Percentiles rank a stretch among this genome's conserved stretches.
These are phyloP conservation scores for Geotrichum cucujoidarum DNA, from an alignment of 1,139 yeast genomes.

Conservation along the genomic window DNA sequence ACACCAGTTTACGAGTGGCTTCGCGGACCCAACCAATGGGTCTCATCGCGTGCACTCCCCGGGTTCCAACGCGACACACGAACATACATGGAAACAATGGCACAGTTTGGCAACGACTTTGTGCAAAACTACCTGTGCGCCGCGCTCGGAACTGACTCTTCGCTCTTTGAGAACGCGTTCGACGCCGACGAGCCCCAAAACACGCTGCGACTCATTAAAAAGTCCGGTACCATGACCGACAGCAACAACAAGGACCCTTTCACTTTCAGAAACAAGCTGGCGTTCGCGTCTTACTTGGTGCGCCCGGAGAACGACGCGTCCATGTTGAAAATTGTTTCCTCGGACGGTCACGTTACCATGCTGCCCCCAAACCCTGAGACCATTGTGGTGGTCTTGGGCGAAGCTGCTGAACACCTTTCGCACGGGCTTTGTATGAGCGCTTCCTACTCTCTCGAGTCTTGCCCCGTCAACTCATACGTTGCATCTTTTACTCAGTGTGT, in stretches of 20 bases:
- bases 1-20: slow-evolving; percentile 13
- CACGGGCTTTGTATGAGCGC: slow-evolving; percentile 8
- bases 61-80: slow-evolving; percentile 7
- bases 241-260: background rate
- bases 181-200: background rate
- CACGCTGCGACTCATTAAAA: slow-evolving; percentile 2
- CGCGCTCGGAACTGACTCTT: slow-evolving; percentile 9
- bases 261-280: slow-evolving; percentile 7
- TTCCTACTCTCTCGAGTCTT: slow-evolving; percentile 4
- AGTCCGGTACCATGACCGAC: background rate
- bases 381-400: slow-evolving; percentile 8
- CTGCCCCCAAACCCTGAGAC: slow-evolving; percentile 4
- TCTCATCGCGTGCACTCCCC: slow-evolving; percentile 4
- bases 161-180: slow-evolving; percentile 8
- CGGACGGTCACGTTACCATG: slow-evolving; percentile 6
- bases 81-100: slow-evolving; percentile 6
- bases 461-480: background rate
- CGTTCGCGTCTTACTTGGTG: slow-evolving; percentile 6
- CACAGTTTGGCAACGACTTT: slow-evolving; percentile 1
- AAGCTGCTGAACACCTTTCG: slow-evolving; percentile 6
- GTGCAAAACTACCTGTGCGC: slow-evolving; percentile 6
- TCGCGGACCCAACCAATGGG: slow-evolving; percentile 17
- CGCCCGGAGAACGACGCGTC: slow-evolving; percentile 3
- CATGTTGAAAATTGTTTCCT: slow-evolving; percentile 3
- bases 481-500: slow-evolving; percentile 15